Evolutionary conservation across 345 rosid species (phyloP).

Genomic region (Hibiscus mutabilis): DNA sequence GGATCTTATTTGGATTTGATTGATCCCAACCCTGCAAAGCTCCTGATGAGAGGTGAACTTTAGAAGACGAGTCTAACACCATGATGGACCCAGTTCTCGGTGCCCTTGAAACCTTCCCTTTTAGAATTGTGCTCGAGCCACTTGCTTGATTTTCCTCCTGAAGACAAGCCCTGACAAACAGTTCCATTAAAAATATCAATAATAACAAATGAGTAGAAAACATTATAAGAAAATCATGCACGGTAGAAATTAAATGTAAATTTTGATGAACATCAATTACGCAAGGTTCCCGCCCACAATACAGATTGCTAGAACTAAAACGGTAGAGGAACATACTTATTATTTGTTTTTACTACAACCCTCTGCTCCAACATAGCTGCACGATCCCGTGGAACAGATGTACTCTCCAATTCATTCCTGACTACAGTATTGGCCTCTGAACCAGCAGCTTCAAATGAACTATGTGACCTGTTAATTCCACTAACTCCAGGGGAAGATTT

Average conservation of each 20-base stretch:
- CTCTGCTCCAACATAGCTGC: slow-evolving; percentile 45
- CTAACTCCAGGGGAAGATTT: slow-evolving; percentile 53
- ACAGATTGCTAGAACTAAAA: slow-evolving; percentile 11
- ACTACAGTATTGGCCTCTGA: slow-evolving; percentile 46
- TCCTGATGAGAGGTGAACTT: slow-evolving; percentile 43
- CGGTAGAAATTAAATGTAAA: neutral
- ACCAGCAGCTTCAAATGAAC: slow-evolving; percentile 54
- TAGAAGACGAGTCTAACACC: slow-evolving; percentile 66
- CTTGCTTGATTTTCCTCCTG: slow-evolving; percentile 49
- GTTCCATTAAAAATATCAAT: slow-evolving; percentile 16
- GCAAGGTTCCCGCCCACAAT: neutral
- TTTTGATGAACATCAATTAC: neutral
- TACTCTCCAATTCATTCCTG: slow-evolving; percentile 56
- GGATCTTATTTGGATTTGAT: slow-evolving; percentile 37
- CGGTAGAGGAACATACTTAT: slow-evolving; percentile 45
- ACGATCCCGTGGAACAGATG: slow-evolving; percentile 49
- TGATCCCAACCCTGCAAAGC: slow-evolving; percentile 55
- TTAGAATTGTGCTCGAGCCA: slow-evolving; percentile 45
- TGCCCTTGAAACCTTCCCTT: slow-evolving; percentile 63
- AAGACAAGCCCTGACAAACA: slow-evolving; percentile 46
- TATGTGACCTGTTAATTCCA: slow-evolving; percentile 58
- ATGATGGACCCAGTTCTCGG: slow-evolving; percentile 56
- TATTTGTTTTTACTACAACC: slow-evolving; percentile 50
- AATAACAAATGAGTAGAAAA: slow-evolving; percentile 9
- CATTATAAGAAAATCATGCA: neutral